Base-by-base conservation (phyloP, 768 basidiomycete species). In the Lactarius sanguifluus region DNA sequence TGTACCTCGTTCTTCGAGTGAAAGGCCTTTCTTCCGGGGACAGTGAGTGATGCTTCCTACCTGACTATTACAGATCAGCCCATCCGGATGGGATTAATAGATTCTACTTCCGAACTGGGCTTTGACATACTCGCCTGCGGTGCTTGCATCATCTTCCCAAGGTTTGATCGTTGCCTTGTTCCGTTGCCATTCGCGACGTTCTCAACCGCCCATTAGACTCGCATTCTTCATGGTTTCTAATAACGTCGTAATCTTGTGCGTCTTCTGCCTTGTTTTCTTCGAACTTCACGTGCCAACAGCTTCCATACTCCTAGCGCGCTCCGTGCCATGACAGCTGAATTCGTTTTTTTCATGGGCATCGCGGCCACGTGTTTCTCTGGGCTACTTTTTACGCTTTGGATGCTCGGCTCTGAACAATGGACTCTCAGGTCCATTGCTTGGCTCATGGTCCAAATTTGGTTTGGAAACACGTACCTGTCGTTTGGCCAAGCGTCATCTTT, bases 381-480 rank as follows among this genome's bases (percentile, higher is more conserved):
- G 6, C 76, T 94, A 25, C 78, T 84, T 9, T 83, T 83, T 67
- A 85, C 86, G 0, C 75, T 87, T 43, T 81, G 81, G 74, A 79
- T 77, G 8, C 76, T 86, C n/a, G 83, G 85, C 15, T 74, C 74
- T 1, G 76, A 75, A n/a, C 71, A 15, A 30, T 81, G 80, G 80
- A 71, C 73, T 16, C 57, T 80, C 28, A 84, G 80, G 68, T 76
- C 81, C 15, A 92, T 92, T 59, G 84, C 88, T 0, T 94, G 92
- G 92, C 76, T 94, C 12, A 88, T 94, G 87, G 82, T 90, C 2
- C 88, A 92, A 65, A 91, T 94, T 36, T 93, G 92, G 91, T 92
- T 93, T 67, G 91, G 91, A 0, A 90, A 89, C 71, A 88, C 85
- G 2, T 89, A 82, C 71, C 77, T 92, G 34, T 82, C 79, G 61